Evolutionary conservation across 148 eudicot species (phyloP).

Genomic region (Spergularia bocconei): DNA sequence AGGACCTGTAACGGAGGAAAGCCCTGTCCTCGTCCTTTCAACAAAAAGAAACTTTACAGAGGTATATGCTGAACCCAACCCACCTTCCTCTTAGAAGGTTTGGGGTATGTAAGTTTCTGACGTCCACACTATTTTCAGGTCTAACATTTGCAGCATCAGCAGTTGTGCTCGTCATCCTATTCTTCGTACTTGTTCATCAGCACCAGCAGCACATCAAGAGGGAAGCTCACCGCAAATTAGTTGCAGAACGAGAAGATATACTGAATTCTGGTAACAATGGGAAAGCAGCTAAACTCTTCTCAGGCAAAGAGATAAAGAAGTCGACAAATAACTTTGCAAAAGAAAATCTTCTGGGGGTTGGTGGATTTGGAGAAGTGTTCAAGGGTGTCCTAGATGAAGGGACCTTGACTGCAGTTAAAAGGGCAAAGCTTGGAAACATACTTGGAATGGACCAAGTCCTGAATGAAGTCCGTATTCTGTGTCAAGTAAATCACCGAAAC

Average conservation of each 20-base stretch:
- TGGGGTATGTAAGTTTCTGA: neutral
- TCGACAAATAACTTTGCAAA: slow-evolving; percentile 50
- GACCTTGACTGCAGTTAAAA: slow-evolving; percentile 48
- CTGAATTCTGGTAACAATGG: slow-evolving; percentile 44
- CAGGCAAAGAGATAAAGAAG: slow-evolving; percentile 46
- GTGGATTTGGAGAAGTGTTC: slow-evolving; percentile 65
- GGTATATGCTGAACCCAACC: neutral
- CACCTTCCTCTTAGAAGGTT: neutral
- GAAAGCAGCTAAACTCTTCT: slow-evolving; percentile 51
- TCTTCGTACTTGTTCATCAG: slow-evolving; percentile 30
- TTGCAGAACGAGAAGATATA: slow-evolving; percentile 50
- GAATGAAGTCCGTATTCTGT: slow-evolving; percentile 59
- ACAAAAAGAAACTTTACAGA: slow-evolving; percentile 14
- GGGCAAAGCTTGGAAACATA: slow-evolving; percentile 53
- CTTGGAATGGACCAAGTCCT: slow-evolving; percentile 52
- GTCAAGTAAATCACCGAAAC: slow-evolving; percentile 61
- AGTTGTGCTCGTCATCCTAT: slow-evolving; percentile 23
- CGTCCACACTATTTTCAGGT: slow-evolving; percentile 9
- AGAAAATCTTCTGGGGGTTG: slow-evolving; percentile 50
- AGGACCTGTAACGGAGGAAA: neutral
- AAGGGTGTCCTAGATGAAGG: slow-evolving; percentile 49
- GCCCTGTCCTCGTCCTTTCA: slow-evolving; percentile 15
- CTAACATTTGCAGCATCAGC: slow-evolving; percentile 15
- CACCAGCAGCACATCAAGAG: slow-evolving; percentile 32
- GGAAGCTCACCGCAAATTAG: slow-evolving; percentile 33